phyloP scores from a whole-genome alignment of 2,329 filamentous ascomycete species.

The Neoarthrinium moseri region DNA sequence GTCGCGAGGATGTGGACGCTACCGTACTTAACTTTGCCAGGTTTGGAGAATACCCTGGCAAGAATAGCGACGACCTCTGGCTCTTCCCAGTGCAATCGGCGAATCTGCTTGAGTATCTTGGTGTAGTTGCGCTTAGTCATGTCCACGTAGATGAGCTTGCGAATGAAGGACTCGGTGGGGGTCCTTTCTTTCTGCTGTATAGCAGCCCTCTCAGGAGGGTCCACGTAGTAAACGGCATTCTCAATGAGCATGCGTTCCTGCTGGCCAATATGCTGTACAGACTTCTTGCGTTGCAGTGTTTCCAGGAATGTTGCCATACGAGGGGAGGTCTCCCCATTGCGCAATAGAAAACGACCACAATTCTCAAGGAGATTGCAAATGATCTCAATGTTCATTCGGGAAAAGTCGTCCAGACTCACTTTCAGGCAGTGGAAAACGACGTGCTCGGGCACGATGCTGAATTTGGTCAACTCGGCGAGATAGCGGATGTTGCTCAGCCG shows the following conservation, averaged over 20 bases:
- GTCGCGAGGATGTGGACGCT: constrained; percentile 94
- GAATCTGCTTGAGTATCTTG: constrained; percentile 89
- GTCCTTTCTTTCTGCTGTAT: constrained; percentile 97
- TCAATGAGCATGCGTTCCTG: constrained; percentile 98
- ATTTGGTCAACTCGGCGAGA: constrained; percentile 94
- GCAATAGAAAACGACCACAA: constrained; percentile 88
- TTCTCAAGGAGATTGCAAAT: constrained; percentile 96
- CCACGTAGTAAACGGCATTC: constrained; percentile 97
- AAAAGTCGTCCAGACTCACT: constrained; percentile 96
- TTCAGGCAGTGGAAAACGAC: constrained; percentile 99
- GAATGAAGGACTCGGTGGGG: constrained; percentile 87
- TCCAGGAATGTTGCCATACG: constrained; percentile 94
- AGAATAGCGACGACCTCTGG: constrained; percentile 76
- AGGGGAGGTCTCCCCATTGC: constrained; percentile 88
- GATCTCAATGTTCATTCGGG: constrained; percentile 98
- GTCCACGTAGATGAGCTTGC: constrained; percentile 89
- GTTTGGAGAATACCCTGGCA: constrained; percentile 92
- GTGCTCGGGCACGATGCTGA: constrained; percentile 95
- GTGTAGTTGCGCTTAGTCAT: constrained; percentile 93
- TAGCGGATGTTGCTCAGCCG: constrained; percentile 96
- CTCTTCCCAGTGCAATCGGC: constrained; percentile 97
- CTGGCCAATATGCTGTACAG: constrained; percentile 89
- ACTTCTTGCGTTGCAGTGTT: constrained; percentile 92
- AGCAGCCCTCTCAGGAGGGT: constrained; percentile 87
- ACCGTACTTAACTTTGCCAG: constrained; percentile 95